Evolutionary conservation across 2,329 filamentous ascomycete species (phyloP), one percentile per base, ranked within the genome.

Genomic region (Pseudocercospora vitis): DNA sequence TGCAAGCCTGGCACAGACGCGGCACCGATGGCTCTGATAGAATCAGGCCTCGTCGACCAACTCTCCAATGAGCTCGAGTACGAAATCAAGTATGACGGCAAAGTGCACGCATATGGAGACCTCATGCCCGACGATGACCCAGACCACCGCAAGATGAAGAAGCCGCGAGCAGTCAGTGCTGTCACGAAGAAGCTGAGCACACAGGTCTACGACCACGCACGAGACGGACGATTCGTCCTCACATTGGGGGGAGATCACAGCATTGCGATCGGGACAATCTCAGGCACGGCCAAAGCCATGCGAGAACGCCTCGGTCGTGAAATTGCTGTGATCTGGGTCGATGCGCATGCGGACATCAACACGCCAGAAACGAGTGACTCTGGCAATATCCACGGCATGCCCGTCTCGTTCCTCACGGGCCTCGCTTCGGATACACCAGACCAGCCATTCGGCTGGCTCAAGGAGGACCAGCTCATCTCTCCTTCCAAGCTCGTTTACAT

Each of bases 301-400:
- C 84, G 89, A 54, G 91, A 99, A 79, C 78, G 92, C 14, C 76
- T 95, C 55, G 83, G 79, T 39, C 81, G 87, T 52, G 92, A 97
- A 65, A 85, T 96, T 59, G 94, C 91, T 9, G 89, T 99, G 53
- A 95, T 99, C 71, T 99, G 94, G 94, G 94, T 99, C 26, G 94
- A 99, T 73, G 94, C 94, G 21, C 94, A 99, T 73, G 87, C 92
- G 50, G 94, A 99, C 73, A 96, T 99, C 78, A 99, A 99, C 77
- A 91, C 89, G 1, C 94, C 92, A 49, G 91, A 97, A 81, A 87
- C 84, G 44, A 92, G 87, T 61, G 88, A 81, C 35, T 94, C 88
- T 63, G 94, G 94, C 28, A 97, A 97, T 74, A 88, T 99, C 59
- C 94, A 99, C 75, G 94, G 94, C 64, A 99, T 99, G 94, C 94